Conservation (phyloP, 2,329 filamentous ascomycete species). For the Penicillium sp. region DNA sequence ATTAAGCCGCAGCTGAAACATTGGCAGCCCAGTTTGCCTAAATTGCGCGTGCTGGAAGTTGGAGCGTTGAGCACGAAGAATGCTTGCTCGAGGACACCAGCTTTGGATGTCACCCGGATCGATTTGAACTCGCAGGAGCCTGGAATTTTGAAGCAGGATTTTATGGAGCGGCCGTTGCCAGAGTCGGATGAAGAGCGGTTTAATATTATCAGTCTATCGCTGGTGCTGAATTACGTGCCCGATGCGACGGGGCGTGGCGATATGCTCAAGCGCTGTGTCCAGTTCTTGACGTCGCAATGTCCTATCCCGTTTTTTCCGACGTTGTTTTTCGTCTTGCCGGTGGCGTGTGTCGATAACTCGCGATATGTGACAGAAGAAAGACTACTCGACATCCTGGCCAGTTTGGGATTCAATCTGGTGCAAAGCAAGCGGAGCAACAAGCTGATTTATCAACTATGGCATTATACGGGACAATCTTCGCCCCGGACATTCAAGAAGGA, state of each 20-base stretch:
- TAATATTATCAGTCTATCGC: conserved; percentile 85
- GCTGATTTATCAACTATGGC: conserved; percentile 89
- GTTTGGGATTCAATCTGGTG: conserved; percentile 69
- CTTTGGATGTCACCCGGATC: conserved; percentile 78
- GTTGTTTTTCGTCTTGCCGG: conserved; percentile 86
- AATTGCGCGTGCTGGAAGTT: conserved; percentile 77
- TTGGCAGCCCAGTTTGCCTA: conserved; percentile 27
- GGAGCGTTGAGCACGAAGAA: conserved; percentile 84
- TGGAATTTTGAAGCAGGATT: conserved; percentile 81
- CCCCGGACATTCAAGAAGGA: conserved; percentile 64
- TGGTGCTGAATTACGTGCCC: conserved; percentile 94
- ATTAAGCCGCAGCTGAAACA: conserved; percentile 40
- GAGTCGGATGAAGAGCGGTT: conserved; percentile 63
- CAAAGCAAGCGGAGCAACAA: conserved; percentile 76
- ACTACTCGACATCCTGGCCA: conserved; percentile 72
- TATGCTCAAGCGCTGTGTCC: conserved; percentile 77
- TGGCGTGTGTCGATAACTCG: conserved; percentile 86
- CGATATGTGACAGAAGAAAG: conserved; percentile 77
- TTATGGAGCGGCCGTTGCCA: conserved; percentile 84
- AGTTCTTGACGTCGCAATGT: conserved; percentile 60
- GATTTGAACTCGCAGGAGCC: conserved; percentile 85
- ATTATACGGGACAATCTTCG: conserved; percentile 42
- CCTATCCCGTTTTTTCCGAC: conserved; percentile 47
- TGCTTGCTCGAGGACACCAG: conserved; percentile 71
- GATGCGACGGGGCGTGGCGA: conserved; percentile 72